Base-by-base conservation (phyloP, 805 yeast species). In the Pichia exigua region DNA sequence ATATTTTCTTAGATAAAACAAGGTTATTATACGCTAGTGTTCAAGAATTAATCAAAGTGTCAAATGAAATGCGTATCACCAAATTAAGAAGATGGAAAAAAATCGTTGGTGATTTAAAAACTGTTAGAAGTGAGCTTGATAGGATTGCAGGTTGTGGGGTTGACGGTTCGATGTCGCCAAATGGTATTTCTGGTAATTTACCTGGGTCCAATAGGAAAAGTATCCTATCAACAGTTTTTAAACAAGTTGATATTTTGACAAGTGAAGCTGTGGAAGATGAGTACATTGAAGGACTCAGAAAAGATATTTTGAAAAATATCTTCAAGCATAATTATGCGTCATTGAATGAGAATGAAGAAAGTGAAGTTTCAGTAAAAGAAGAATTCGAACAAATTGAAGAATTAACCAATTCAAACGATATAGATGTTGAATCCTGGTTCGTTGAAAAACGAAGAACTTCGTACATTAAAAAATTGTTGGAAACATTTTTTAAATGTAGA, bases 391-490 rank as follows among this genome's bases (percentile, higher is more conserved):
- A 43, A 15, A 20, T 51, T 21, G 47, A 41, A 3, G 51, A 51
- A 20, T 24, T 51, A 5, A 24, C 47, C 18, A 38, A 41, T 24
- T 15, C 41, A 6, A 22, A 32, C 8, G 50, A 46, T 15, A 24
- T 42, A 6, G 52, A 46, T 1, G 41, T 46, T 32, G 54, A 54
- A 3, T 46, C 54, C 17, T 49, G 62, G n/a, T 46, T 80, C 41
- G 70, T 80, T 13, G 88, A 83, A 51, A 77, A 75, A 35, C 75
- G 79, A 54, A 73, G 76, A 55, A 65, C 73, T 13, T 72, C 73
- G 47, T 76, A 78, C 58, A 76, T 75, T 51, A 68, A 69, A 21
- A 70, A 74, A 39, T 54, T 80, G 6, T 52, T 73, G 7, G 57
- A 65, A 4, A 73, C 73, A 28, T 62, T 72, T 46, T 61, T 72